Evolutionary conservation across 805 yeast species (phyloP).

Genomic region (Candida incommunis): DNA sequence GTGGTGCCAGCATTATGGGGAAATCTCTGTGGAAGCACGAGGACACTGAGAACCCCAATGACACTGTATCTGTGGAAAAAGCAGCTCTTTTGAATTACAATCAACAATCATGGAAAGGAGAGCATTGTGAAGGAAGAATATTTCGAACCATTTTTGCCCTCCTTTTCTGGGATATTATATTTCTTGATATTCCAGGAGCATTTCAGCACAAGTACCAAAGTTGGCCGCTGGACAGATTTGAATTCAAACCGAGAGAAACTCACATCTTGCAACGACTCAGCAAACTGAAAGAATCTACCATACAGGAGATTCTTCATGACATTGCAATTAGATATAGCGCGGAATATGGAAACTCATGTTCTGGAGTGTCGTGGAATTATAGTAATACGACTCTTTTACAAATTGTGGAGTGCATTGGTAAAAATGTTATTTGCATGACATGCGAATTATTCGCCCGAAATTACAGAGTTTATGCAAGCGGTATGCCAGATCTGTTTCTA

Average conservation of each 20-base stretch:
- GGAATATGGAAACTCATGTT: not conserved
- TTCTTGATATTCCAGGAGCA: slow-evolving; percentile 13
- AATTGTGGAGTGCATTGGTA: slow-evolving; percentile 12
- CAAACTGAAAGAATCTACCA: not conserved
- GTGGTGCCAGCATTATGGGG: not conserved
- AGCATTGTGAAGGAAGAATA: slow-evolving; percentile 22
- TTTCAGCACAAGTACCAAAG: slow-evolving; percentile 22
- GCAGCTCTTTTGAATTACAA: slow-evolving; percentile 19
- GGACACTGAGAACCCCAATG: not conserved
- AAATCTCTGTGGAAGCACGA: not conserved
- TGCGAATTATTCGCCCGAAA: slow-evolving; percentile 13
- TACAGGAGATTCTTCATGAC: slow-evolving; percentile 5
- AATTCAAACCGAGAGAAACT: slow-evolving; percentile 11
- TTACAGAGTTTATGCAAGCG: slow-evolving; percentile 16
- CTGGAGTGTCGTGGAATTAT: slow-evolving; percentile 4
- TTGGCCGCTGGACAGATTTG: slow-evolving; percentile 18
- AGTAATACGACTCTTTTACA: slow-evolving; percentile 9
- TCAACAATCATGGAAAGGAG: slow-evolving; percentile 19
- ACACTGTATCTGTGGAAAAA: slow-evolving; percentile 19
- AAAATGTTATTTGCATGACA: slow-evolving; percentile 9
- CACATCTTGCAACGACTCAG: not conserved
- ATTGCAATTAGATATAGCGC: slow-evolving; percentile 1
- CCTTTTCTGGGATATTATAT: slow-evolving; percentile 20
- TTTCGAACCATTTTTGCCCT: slow-evolving; percentile 17
- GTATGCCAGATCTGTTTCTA: slow-evolving; percentile 24